phyloP scores from a whole-genome alignment of 2,329 filamentous ascomycete genomes.

The Zymoseptoria crescenta region DNA sequence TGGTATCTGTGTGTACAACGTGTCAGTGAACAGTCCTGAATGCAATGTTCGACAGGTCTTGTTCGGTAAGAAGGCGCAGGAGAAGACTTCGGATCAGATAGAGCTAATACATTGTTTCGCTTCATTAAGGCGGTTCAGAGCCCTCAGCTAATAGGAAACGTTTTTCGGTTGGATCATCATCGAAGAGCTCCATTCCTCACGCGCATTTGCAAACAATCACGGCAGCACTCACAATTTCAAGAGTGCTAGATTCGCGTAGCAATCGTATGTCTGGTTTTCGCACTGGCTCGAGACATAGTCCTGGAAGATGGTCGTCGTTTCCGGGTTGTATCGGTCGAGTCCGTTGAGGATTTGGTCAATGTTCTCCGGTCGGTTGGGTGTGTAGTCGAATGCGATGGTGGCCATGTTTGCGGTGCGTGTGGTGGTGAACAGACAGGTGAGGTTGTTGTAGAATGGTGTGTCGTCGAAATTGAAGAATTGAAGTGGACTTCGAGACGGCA shows the following conservation, averaged over 20 bases:
- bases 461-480: slow-evolving; percentile 3
- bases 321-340: slow-evolving; percentile 96
- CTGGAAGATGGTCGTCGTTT: slow-evolving; percentile 89
- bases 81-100: slow-evolving; percentile 55
- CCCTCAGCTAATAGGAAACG: slow-evolving; percentile 99
- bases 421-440: slow-evolving; percentile 3
- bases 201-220: neutral
- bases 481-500: neutral
- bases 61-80: slow-evolving; percentile 2
- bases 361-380: slow-evolving; percentile 82
- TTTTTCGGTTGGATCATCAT: slow-evolving; percentile 69
- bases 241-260: slow-evolving; percentile 91
- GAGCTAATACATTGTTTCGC: slow-evolving; percentile 58
- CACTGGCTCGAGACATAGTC: slow-evolving; percentile 92
- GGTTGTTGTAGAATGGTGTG: neutral
- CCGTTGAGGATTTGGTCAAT: slow-evolving; percentile 93
- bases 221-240: slow-evolving; percentile 81
- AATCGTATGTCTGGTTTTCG: slow-evolving; percentile 88
- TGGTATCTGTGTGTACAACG: slow-evolving; percentile 67
- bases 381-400: slow-evolving; percentile 66
- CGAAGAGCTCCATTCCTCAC: slow-evolving; percentile 40
- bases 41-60: neutral
- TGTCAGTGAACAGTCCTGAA: slow-evolving; percentile 6
- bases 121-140: slow-evolving; percentile 56
- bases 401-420: slow-evolving; percentile 23